phyloP scores from a whole-genome alignment of 2,329 filamentous ascomycete species.

The Arthroderma sp. region DNA sequence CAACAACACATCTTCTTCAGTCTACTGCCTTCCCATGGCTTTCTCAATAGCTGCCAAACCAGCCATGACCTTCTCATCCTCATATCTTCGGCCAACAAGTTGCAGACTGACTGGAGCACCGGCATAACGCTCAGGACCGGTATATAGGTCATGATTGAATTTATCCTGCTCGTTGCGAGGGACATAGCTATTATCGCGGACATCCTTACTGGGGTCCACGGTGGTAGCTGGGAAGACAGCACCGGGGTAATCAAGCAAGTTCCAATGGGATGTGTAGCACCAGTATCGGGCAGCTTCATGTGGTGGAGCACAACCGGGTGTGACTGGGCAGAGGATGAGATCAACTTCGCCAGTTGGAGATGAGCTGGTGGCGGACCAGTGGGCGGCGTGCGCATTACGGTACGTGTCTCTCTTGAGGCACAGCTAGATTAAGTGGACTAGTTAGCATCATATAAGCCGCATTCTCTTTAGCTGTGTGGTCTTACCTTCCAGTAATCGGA shows the following conservation, averaged over 20 bases:
- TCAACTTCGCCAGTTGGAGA: conserved; percentile 28
- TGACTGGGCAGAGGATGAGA: conserved; percentile 48
- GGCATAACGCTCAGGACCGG: conserved; percentile 33
- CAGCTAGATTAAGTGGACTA: conserved; percentile 1
- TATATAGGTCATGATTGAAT: conserved; percentile 35
- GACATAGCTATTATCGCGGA: conserved; percentile 22
- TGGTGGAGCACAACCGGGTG: conserved; percentile 41
- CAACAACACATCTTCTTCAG: not conserved
- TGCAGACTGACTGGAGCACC: conserved; percentile 42
- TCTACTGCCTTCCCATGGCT: conserved; percentile 16
- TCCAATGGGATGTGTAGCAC: conserved; percentile 56
- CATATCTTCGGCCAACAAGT: conserved; percentile 39
- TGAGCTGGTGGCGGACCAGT: conserved; percentile 33
- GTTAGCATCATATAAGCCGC: too few species aligned
- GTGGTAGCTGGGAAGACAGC: conserved; percentile 45
- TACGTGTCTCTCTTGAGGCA: conserved; percentile 17
- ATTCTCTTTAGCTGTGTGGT: not conserved
- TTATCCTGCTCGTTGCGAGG: conserved; percentile 35
- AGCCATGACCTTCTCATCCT: conserved; percentile 41
- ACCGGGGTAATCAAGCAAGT: conserved; percentile 53
- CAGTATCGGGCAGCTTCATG: conserved; percentile 44
- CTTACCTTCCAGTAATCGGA: conserved; percentile 28
- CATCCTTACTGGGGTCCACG: conserved; percentile 32
- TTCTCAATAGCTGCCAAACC: conserved; percentile 21
- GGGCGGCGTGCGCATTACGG: conserved; percentile 30